These are phyloP conservation scores for Dictyostelium purpureum DNA, from an alignment of 78 protist genomes.

Conservation along the genomic window DNA sequence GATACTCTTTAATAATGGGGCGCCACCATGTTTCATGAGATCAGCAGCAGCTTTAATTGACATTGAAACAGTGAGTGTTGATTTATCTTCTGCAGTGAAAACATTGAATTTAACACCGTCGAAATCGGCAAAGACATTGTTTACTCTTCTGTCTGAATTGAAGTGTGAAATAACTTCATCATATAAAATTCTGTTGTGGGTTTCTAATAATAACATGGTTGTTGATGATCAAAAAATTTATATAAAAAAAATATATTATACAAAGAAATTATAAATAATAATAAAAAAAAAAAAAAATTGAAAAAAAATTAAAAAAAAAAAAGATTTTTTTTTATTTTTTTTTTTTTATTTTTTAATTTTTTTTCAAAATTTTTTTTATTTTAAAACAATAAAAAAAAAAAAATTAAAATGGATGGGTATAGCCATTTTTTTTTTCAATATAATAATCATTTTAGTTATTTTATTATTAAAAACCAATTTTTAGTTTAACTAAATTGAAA, in stretches of 20 bases:
- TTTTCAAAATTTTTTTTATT: no score
- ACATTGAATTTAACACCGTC: conserved; percentile 86
- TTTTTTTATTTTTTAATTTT: no score
- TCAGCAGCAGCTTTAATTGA: conserved; percentile 56
- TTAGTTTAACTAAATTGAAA: no score
- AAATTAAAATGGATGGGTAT: no score
- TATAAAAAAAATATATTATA: not conserved
- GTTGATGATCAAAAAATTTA: not conserved
- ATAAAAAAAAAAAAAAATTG: not conserved
- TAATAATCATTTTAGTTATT: no score
- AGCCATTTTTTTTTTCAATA: no score
- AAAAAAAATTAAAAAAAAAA: not conserved
- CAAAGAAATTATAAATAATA: not conserved
- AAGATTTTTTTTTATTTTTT: no score
- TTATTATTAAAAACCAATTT: no score
- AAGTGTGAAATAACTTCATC: conserved; percentile 58
- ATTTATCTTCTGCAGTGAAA: conserved; percentile 36
- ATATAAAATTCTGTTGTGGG: conserved; percentile 34
- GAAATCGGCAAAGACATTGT: conserved; percentile 82
- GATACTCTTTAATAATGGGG: conserved; percentile 17
- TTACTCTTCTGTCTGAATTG: conserved; percentile 16
- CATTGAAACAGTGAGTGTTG: conserved; percentile 47
- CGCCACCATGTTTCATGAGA: conserved; percentile 63
- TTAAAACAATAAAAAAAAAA: not conserved
- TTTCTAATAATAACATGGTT: conserved; percentile 60